Evolutionary conservation across 768 basidiomycete species (phyloP).

Genomic region (Rubroboletus satanas): DNA sequence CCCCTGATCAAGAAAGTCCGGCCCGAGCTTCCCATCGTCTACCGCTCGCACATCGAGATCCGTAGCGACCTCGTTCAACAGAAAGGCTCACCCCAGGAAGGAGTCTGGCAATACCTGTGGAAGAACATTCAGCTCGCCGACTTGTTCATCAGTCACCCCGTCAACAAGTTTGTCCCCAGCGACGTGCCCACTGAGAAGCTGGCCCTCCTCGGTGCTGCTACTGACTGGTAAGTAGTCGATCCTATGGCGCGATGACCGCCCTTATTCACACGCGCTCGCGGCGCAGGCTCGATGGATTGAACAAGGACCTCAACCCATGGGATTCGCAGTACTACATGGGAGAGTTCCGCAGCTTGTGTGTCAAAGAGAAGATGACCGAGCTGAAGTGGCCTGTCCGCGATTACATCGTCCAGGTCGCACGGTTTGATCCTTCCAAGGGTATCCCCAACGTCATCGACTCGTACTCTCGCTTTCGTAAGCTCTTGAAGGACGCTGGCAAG

Average conservation of each 20-base stretch:
- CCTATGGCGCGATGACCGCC: constrained; percentile 5
- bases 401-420: constrained; percentile 89
- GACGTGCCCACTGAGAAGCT: constrained; percentile 73
- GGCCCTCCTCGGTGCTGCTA: constrained; percentile 74
- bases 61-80: constrained; percentile 83
- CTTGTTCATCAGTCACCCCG: constrained; percentile 91
- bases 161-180: constrained; percentile 89
- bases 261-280: constrained; percentile 2
- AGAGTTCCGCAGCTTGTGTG: constrained; percentile 75
- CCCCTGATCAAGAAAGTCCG: constrained; percentile 84
- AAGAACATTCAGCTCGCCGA: constrained; percentile 87
- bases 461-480: constrained; percentile 76
- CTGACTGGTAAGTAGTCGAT: constrained; percentile 63
- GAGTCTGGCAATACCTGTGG: constrained; percentile 95
- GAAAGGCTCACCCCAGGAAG: constrained; percentile 78
- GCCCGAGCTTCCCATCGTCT: constrained; percentile 85
- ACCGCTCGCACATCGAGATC: constrained; percentile 94
- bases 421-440: constrained; percentile 88
- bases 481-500: constrained; percentile 45
- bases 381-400: constrained; percentile 77
- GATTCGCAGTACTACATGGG: constrained; percentile 88
- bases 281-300: constrained; percentile 83
- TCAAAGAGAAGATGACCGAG: constrained; percentile 76
- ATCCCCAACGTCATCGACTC: constrained; percentile 83
- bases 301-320: constrained; percentile 81